Conservation (phyloP, 345 rosid genomes). For the Gossypium mustelinum region DNA sequence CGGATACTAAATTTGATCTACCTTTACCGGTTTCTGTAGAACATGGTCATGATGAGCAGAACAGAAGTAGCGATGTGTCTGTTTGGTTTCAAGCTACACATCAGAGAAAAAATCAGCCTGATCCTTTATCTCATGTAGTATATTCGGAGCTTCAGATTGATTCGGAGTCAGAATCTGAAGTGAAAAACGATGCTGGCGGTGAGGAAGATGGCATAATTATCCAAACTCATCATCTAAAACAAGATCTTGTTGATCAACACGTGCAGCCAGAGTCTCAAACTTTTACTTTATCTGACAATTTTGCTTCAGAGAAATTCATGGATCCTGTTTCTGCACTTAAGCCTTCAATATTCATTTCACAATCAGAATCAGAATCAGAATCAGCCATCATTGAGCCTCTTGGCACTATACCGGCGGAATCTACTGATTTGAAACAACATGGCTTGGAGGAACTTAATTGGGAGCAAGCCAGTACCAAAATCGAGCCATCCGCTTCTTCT, state of each 20-base stretch:
- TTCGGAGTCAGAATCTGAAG: conserved; percentile 63
- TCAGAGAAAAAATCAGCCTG: conserved; percentile 27
- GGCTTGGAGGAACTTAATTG: conserved; percentile 41
- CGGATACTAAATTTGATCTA: conserved; percentile 30
- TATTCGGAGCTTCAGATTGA: conserved; percentile 63
- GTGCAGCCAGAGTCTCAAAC: conserved; percentile 30
- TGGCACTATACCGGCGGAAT: conserved; percentile 19
- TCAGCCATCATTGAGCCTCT: not conserved
- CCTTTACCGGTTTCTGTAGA: conserved; percentile 25
- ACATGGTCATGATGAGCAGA: conserved; percentile 15
- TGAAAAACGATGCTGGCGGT: conserved; percentile 31
- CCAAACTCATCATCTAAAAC: conserved; percentile 22
- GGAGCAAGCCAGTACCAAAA: conserved; percentile 26
- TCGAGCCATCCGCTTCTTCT: conserved; percentile 19
- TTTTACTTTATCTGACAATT: conserved; percentile 32
- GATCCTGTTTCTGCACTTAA: conserved; percentile 31
- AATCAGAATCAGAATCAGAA: conserved; percentile 9
- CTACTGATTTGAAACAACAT: conserved; percentile 18
- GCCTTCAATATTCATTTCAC: conserved; percentile 23
- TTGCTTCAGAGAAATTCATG: conserved; percentile 38
- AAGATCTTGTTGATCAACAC: conserved; percentile 27
- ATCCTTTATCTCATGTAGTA: conserved; percentile 53
- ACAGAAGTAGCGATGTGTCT: conserved; percentile 23
- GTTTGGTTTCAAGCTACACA: conserved; percentile 20
- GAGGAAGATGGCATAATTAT: conserved; percentile 19